phyloP scores from a whole-genome alignment of 257 asterid genomes.

The Henckelia pumila region DNA sequence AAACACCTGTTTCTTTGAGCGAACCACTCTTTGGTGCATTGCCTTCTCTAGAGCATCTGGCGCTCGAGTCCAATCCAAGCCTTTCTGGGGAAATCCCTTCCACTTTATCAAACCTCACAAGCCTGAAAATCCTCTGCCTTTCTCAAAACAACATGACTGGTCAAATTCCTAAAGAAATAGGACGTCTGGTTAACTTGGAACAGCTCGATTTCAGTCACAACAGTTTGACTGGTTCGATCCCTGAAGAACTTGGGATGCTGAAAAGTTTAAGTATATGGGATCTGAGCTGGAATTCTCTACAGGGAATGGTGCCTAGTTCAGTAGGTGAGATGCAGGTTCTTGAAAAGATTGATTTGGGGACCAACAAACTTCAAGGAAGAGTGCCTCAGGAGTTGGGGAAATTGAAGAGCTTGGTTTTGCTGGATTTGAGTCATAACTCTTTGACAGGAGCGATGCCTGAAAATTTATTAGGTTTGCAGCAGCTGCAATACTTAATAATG shows the following conservation, averaged over 20 bases:
- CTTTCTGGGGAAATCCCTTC: constrained; percentile 49
- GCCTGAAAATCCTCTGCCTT: constrained; percentile 32
- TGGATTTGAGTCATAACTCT: constrained; percentile 51
- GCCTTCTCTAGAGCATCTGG: constrained; percentile 37
- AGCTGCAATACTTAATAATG: constrained; percentile 51
- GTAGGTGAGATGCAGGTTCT: constrained; percentile 32
- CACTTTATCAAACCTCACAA: constrained; percentile 24
- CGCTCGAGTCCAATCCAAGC: constrained; percentile 51
- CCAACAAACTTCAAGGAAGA: constrained; percentile 41
- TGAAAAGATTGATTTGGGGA: constrained; percentile 56
- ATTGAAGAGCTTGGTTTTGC: constrained; percentile 31
- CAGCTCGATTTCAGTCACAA: constrained; percentile 60
- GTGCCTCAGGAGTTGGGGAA: constrained; percentile 43
- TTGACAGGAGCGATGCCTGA: constrained; percentile 51
- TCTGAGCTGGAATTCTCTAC: constrained; percentile 42
- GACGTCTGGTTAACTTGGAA: constrained; percentile 30
- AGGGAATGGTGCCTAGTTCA: constrained; percentile 33
- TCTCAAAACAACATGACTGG: constrained; percentile 59
- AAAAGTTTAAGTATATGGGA: constrained; percentile 44
- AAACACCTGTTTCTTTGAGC: constrained; percentile 26
- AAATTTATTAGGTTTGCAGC: constrained; percentile 29
- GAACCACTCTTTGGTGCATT: constrained; percentile 25
- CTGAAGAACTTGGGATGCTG: constrained; percentile 40
- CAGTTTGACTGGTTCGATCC: constrained; percentile 41
- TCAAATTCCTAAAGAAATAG: constrained; percentile 42